Percentiles rank a stretch among this genome's conserved stretches.
Conservation (phyloP, 371 early-diverging fungal species). For the Saksenaea oblongispora region DNA sequence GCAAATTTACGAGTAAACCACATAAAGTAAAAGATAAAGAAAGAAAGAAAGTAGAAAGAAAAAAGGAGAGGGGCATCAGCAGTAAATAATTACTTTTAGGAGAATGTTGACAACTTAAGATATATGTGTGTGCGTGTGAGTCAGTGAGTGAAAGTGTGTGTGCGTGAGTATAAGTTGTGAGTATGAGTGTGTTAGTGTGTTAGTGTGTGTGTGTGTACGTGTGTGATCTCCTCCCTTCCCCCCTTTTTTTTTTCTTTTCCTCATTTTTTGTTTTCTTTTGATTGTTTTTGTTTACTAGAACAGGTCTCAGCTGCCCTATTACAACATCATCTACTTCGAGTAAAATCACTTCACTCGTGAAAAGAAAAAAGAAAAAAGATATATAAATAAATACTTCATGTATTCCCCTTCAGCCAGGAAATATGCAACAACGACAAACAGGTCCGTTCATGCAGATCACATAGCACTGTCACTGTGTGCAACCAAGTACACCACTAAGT, state of each 20-base stretch:
- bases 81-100: constrained; percentile 9
- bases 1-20: constrained; percentile 40
- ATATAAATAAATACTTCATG: too few relatives aligned
- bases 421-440: not conserved
- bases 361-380: not conserved
- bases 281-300: not conserved
- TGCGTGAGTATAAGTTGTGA: not conserved
- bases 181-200: not conserved
- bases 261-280: not conserved
- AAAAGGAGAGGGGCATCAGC: constrained; percentile 1
- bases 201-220: constrained; percentile 4
- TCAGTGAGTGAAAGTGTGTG: not conserved
- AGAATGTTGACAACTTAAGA: constrained; percentile 12
- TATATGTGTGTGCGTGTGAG: not conserved
- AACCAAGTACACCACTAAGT: not conserved
- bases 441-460: not conserved
- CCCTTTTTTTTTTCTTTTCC: constrained; percentile 2
- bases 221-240: constrained; percentile 8
- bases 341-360: not conserved
- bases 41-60: not conserved
- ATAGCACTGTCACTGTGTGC: not conserved
- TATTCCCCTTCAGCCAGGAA: too few relatives aligned
- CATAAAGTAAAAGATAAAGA: constrained; percentile 13
- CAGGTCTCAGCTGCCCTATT: not conserved
- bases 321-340: not conserved